phyloP scores from a whole-genome alignment of 139 green algal genomes.

The Astrephomene gubernaculifera region DNA sequence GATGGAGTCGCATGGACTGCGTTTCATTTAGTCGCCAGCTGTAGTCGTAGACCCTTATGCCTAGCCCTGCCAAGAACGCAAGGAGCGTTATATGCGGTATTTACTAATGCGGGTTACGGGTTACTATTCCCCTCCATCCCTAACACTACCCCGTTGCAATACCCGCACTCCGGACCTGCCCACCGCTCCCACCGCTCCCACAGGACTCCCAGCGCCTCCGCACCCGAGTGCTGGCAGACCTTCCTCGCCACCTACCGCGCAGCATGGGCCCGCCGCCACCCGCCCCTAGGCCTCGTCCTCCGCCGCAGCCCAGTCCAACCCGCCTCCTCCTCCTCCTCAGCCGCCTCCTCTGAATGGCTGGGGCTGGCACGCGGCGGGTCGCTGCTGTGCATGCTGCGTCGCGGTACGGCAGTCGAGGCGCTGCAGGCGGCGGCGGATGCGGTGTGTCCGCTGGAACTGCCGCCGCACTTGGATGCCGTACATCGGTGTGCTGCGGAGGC shows the following conservation, averaged over 20 bases:
- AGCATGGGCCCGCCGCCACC: slow-evolving; percentile 48
- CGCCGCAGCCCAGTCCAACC: too few species aligned
- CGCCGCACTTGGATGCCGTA: slow-evolving; percentile 1
- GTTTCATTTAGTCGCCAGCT: too few species aligned
- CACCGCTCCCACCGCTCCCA: too few species aligned
- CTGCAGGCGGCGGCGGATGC: slow-evolving; percentile 20
- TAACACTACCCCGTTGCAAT: too few species aligned
- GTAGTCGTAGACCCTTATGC: too few species aligned
- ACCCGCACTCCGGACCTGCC: too few species aligned
- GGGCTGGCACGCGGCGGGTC: slow-evolving; percentile 48
- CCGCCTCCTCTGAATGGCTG: slow-evolving; percentile 37
- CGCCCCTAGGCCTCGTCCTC: slow-evolving; percentile 40
- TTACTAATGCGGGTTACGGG: too few species aligned
- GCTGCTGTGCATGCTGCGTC: slow-evolving; percentile 52
- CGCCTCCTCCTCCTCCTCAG: too few species aligned
- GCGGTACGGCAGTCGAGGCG: slow-evolving; percentile 39
- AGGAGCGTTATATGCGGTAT: too few species aligned
- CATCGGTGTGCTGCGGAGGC: slow-evolving; percentile 32
- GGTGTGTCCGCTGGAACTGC: slow-evolving; percentile 4
- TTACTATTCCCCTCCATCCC: too few species aligned
- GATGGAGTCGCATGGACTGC: too few species aligned
- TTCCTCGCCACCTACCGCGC: slow-evolving; percentile 53
- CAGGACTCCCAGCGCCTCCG: slow-evolving; percentile 26
- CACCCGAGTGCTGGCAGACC: slow-evolving; percentile 37
- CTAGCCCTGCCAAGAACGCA: too few species aligned